phyloP scores from a whole-genome alignment of 331 rosid genomes.

The Pyracantha coccinea region DNA sequence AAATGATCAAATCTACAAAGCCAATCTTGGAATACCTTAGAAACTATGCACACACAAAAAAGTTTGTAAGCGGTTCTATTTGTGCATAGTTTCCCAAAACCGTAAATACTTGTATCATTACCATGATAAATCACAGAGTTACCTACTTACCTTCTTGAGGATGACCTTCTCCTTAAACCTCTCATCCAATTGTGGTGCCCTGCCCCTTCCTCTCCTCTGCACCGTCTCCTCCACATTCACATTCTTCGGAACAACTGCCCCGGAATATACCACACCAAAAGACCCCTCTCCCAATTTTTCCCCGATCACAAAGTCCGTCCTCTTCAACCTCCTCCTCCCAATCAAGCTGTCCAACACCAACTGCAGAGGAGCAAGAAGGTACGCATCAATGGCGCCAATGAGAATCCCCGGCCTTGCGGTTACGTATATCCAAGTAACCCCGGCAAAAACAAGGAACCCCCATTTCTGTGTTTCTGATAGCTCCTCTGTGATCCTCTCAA shows the following conservation, averaged over 20 bases:
- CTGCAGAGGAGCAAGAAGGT: slow-evolving; percentile 74
- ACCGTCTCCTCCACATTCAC: slow-evolving; percentile 25
- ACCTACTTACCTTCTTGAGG: slow-evolving; percentile 48
- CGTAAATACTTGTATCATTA: too few relatives aligned
- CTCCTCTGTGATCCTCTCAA: slow-evolving; percentile 42
- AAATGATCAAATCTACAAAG: background rate
- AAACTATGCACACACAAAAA: too few relatives aligned
- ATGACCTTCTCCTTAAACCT: slow-evolving; percentile 64
- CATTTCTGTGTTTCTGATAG: slow-evolving; percentile 54
- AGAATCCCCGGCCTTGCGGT: slow-evolving; percentile 82
- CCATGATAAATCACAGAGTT: too few relatives aligned
- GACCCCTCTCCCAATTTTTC: slow-evolving; percentile 77
- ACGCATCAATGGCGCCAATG: slow-evolving; percentile 70
- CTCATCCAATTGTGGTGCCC: slow-evolving; percentile 18
- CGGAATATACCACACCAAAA: slow-evolving; percentile 75
- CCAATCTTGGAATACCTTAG: too few relatives aligned
- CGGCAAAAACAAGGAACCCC: slow-evolving; percentile 47
- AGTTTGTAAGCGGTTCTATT: too few relatives aligned
- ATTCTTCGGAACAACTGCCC: slow-evolving; percentile 50
- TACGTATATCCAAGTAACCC: slow-evolving; percentile 57
- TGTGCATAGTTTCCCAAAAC: too few relatives aligned
- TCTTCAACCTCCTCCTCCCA: slow-evolving; percentile 56
- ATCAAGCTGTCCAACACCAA: slow-evolving; percentile 45
- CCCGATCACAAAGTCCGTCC: slow-evolving; percentile 51
- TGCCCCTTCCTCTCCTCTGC: slow-evolving; percentile 39